Percentiles rank a stretch among this genome's conserved stretches.
phyloP scores from a whole-genome alignment of 768 basidiomycete species.

The Leccinum ochraceum region DNA sequence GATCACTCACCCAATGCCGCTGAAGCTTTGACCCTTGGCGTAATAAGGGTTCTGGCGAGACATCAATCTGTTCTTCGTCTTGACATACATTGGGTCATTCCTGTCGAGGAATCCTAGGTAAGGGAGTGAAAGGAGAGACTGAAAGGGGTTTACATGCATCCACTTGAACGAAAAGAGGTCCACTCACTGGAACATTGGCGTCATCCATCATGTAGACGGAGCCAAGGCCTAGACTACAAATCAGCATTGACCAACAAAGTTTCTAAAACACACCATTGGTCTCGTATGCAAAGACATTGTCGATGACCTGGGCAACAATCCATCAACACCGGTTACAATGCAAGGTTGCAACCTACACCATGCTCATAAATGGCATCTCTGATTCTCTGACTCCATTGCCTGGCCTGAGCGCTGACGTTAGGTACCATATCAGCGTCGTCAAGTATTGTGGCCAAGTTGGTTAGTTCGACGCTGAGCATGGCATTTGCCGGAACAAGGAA shows the following conservation, averaged over 20 bases:
- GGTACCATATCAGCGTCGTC: conserved; percentile 47
- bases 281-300: conserved; percentile 76
- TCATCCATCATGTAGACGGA: conserved; percentile 82
- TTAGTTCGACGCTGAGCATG: conserved; percentile 76
- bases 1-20: conserved; percentile 63
- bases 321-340: background rate
- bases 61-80: conserved; percentile 62
- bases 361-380: conserved; percentile 60
- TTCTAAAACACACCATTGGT: conserved; percentile 53
- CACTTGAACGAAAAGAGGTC: background rate
- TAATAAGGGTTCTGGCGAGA: conserved; percentile 73
- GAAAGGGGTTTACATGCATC: background rate
- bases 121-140: conserved; percentile 78
- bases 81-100: conserved; percentile 55
- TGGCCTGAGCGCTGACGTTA: conserved; percentile 56
- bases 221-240: conserved; percentile 51
- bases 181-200: conserved; percentile 76
- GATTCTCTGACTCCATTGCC: conserved; percentile 58
- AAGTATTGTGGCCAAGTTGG: conserved; percentile 58
- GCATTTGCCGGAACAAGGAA: conserved; percentile 81
- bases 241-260: background rate
- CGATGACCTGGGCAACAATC: conserved; percentile 45
- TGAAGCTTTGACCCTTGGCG: conserved; percentile 60
- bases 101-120: conserved; percentile 77
- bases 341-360: conserved; percentile 42